A percentile compares a stretch with the other conserved stretches of the same genome.
Conservation (phyloP, 2,329 filamentous ascomycete genomes). For the Phialocephala subalpina region DNA sequence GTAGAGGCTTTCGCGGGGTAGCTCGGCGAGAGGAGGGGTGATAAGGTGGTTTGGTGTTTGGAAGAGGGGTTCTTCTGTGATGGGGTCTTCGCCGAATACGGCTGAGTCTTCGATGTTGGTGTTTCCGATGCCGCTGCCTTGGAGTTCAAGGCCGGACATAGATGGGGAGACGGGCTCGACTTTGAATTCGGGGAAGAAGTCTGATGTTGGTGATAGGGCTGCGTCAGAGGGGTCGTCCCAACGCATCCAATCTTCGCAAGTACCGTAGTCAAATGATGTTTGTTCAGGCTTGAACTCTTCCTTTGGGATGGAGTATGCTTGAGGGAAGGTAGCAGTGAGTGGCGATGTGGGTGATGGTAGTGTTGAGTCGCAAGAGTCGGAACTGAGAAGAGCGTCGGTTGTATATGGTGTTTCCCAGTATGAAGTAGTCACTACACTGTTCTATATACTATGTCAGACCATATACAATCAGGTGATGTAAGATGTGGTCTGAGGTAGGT, state of each 20-base stretch:
- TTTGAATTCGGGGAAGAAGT: conserved; percentile 41
- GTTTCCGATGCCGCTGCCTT: conserved; percentile 28
- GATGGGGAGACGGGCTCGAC: conserved; percentile 38
- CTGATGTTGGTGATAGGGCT: conserved; percentile 38
- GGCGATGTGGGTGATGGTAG: conserved; percentile 39
- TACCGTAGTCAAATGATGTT: conserved; percentile 35
- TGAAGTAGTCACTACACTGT: conserved; percentile 29
- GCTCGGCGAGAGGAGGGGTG: conserved; percentile 23
- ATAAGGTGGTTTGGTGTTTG: conserved; percentile 30
- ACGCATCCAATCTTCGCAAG: conserved; percentile 43
- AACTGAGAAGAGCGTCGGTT: conserved; percentile 30
- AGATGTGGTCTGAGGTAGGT: conserved; percentile 21
- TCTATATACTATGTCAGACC: conserved; percentile 26
- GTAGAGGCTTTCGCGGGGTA: conserved; percentile 36
- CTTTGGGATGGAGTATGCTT: conserved; percentile 33
- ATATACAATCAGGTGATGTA: conserved; percentile 23
- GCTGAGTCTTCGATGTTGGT: conserved; percentile 34
- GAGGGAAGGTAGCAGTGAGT: conserved; percentile 29
- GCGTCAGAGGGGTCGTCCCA: conserved; percentile 42
- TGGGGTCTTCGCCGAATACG: conserved; percentile 37
- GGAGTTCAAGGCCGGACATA: conserved; percentile 36
- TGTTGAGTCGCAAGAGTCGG: conserved; percentile 40
- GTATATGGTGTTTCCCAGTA: conserved; percentile 34
- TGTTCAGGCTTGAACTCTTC: conserved; percentile 33
- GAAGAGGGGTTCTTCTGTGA: conserved; percentile 40